Conservation (phyloP, 805 yeast species). For the Starmerella scarabaei region DNA sequence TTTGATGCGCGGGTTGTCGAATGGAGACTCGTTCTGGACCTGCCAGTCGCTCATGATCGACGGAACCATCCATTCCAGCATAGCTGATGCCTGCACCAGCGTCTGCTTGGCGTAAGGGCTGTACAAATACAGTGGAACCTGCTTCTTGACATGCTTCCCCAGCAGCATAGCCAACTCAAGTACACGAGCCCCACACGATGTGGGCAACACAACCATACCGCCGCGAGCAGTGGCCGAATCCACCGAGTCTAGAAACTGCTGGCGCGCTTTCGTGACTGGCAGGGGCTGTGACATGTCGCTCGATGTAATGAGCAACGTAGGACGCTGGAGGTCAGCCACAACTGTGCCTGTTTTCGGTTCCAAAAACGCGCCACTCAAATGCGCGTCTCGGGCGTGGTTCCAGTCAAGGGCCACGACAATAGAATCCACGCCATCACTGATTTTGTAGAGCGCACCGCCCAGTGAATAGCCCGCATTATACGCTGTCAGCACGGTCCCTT, state of each 20-base stretch:
- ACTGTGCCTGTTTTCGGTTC: constrained; percentile 44
- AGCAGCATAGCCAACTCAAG: constrained; percentile 63
- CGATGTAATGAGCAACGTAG: constrained; percentile 71
- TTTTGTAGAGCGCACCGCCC: constrained; percentile 86
- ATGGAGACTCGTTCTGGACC: constrained; percentile 56
- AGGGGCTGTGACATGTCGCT: constrained; percentile 43
- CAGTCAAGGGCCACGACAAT: constrained; percentile 83
- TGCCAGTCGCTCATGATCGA: constrained; percentile 82
- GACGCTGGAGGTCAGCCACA: constrained; percentile 50
- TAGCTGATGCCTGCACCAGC: constrained; percentile 67
- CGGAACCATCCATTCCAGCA: constrained; percentile 93
- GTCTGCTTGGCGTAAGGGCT: constrained; percentile 69
- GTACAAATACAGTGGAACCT: constrained; percentile 59
- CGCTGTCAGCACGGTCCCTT: constrained; percentile 48
- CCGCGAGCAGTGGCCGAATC: constrained; percentile 57
- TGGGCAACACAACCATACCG: constrained; percentile 74
- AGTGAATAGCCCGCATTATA: constrained; percentile 83
- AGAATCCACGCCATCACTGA: constrained; percentile 61
- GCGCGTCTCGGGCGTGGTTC: constrained; percentile 87
- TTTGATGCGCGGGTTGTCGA: constrained; percentile 56
- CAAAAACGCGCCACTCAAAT: constrained; percentile 59
- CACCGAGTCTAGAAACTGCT: constrained; percentile 47
- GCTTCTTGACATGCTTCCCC: constrained; percentile 40
- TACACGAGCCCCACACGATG: constrained; percentile 66
- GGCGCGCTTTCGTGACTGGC: constrained; percentile 29